These are phyloP conservation scores for Lachnellula cervina DNA, from an alignment of 2,329 filamentous ascomycete genomes.

Conservation along the genomic window DNA sequence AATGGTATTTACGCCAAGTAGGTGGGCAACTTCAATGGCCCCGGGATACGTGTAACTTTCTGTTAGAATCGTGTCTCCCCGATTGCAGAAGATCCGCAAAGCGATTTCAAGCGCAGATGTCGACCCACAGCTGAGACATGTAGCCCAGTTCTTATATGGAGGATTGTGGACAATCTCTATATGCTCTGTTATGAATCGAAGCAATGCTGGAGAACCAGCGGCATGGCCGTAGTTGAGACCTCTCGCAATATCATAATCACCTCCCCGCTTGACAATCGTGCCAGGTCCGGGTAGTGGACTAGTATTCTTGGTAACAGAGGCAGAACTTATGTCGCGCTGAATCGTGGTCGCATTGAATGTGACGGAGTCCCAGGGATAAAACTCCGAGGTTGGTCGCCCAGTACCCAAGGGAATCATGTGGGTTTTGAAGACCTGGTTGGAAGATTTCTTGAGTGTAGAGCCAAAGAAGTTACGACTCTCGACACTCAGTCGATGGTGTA, in stretches of 20 bases:
- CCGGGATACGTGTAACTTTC: conserved; percentile 63
- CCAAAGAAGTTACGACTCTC: too few relatives aligned
- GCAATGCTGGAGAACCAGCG: conserved; percentile 73
- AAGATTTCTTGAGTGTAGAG: too few relatives aligned
- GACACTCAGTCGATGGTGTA: too few relatives aligned
- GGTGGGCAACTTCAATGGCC: background rate
- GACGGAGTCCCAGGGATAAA: too few relatives aligned
- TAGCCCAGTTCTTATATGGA: conserved; percentile 84
- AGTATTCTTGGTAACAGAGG: too few relatives aligned
- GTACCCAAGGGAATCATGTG: too few relatives aligned
- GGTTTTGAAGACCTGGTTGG: too few relatives aligned
- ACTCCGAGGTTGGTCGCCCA: too few relatives aligned
- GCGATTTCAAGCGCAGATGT: conserved; percentile 79
- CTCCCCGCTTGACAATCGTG: too few relatives aligned
- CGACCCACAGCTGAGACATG: conserved; percentile 74
- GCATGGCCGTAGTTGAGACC: conserved; percentile 89
- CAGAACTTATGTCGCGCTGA: too few relatives aligned
- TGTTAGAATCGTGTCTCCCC: conserved; percentile 70
- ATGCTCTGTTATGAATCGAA: conserved; percentile 87
- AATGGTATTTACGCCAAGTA: background rate
- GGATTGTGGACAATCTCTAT: conserved; percentile 84
- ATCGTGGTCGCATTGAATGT: too few relatives aligned
- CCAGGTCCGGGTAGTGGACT: too few relatives aligned
- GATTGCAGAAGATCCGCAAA: conserved; percentile 70
- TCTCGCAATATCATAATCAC: conserved; percentile 65